A percentile compares a stretch with the other conserved stretches of the same genome.
Conservation (phyloP, 2,329 filamentous ascomycete species). For the Fusarium pseudonygamai region DNA sequence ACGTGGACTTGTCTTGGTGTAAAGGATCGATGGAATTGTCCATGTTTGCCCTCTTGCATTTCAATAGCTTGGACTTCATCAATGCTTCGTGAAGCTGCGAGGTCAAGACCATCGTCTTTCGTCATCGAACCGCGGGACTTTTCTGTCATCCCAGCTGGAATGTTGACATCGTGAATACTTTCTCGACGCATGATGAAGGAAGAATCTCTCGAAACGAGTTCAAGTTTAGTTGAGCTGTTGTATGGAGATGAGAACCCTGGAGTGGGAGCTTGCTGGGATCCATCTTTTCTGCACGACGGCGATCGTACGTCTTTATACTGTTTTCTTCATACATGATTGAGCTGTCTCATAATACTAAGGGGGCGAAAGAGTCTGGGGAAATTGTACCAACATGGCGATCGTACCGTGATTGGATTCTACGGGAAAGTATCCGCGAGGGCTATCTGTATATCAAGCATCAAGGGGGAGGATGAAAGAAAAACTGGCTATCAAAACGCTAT, state of each 20-base stretch:
- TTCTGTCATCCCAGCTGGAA: constrained; percentile 4
- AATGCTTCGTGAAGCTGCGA: constrained; percentile 6
- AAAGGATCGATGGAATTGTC: constrained; percentile 35
- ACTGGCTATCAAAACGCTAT: background rate
- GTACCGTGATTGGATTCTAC: constrained; percentile 18
- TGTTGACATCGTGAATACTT: constrained; percentile 12
- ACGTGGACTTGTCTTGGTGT: constrained; percentile 33
- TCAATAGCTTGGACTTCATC: constrained; percentile 11
- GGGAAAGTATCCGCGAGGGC: constrained; percentile 24
- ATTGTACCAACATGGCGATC: background rate
- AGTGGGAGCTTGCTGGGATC: background rate
- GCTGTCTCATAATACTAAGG: background rate
- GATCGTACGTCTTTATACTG: constrained; percentile 7
- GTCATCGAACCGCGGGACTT: constrained; percentile 11
- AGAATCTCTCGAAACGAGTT: background rate
- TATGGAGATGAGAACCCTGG: background rate
- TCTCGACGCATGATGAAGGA: constrained; percentile 12
- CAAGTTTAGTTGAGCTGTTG: background rate
- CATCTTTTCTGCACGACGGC: background rate
- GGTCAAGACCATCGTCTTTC: constrained; percentile 11
- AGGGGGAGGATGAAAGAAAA: background rate
- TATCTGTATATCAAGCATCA: background rate
- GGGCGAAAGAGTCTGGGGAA: background rate
- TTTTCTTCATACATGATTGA: background rate
- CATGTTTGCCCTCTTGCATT: constrained; percentile 19